These are phyloP conservation scores for Ganoderma meredithae DNA, from an alignment of 1,284 basidiomycete genomes.

Conservation along the genomic window DNA sequence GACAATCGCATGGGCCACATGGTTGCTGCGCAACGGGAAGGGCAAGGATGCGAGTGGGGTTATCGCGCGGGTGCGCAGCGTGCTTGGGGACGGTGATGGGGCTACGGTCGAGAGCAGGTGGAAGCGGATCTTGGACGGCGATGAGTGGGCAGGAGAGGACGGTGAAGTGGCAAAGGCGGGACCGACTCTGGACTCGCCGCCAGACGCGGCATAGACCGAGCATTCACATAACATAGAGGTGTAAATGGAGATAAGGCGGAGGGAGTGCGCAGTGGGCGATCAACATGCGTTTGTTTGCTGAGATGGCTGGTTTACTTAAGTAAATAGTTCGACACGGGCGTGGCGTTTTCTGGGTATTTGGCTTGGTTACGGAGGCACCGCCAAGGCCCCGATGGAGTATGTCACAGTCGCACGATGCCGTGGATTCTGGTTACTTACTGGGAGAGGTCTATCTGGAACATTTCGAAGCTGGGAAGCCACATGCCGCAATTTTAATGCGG, in stretches of 20 bases:
- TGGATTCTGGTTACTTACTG: slow-evolving; percentile 11
- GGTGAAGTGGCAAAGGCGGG: slow-evolving; percentile 18
- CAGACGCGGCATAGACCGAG: background rate
- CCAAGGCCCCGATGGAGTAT: background rate
- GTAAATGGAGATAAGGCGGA: background rate
- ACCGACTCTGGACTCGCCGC: slow-evolving; percentile 13
- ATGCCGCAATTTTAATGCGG: slow-evolving; percentile 22
- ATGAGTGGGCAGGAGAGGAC: slow-evolving; percentile 10
- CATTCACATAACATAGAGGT: background rate
- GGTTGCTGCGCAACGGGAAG: slow-evolving; percentile 51
- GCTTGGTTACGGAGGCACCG: slow-evolving; percentile 20
- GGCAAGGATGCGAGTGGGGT: slow-evolving; percentile 38
- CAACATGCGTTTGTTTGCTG: slow-evolving; percentile 12
- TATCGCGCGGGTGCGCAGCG: slow-evolving; percentile 36
- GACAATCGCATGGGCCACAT: slow-evolving; percentile 53
- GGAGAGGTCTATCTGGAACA: slow-evolving; percentile 16
- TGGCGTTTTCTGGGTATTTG: slow-evolving; percentile 20
- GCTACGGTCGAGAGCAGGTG: slow-evolving; percentile 38
- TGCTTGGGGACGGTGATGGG: slow-evolving; percentile 30
- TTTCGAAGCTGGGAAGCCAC: slow-evolving; percentile 26
- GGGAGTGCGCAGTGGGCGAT: background rate
- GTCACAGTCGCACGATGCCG: slow-evolving; percentile 6
- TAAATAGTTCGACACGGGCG: background rate
- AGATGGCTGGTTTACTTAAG: background rate
- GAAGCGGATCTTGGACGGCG: slow-evolving; percentile 34